Evolutionary conservation across 2,329 filamentous ascomycete genomes (phyloP), one percentile per base, ranked within the genome.

Genomic region (Emericellopsis cladophorae): DNA sequence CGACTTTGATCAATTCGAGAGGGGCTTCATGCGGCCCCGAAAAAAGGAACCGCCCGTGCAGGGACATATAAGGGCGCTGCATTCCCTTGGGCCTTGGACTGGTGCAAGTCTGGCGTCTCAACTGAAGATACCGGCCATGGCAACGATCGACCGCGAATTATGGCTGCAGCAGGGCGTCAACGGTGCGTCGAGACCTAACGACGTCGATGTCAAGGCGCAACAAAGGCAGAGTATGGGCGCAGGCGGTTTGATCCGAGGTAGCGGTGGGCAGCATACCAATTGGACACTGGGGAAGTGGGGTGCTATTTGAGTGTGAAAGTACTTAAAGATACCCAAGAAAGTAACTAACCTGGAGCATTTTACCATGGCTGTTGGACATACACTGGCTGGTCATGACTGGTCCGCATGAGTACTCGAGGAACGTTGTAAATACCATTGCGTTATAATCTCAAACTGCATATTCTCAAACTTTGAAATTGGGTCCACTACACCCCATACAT

Each of bases 1-100:
- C 0, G 49, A 51, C 15, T 14, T 29, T 12, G 59, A 61, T 31
- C 49, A 51, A 1, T 56, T 63, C 24, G 61, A 61, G 36, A 58
- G 58, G 34, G 64, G 63, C 44, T 51, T 64, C 15, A 48, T 48
- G 21, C 53, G 59, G 12, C 54, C 60, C 31, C 52, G 59, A 12
- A 56, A 56, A 1, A 49, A 63, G 50, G 49, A 62, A 49, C 40
- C 16, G n/a, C 34, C 24, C 7, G 53, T 76, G 2, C 72, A 75
- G 32, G 81, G 81, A 2, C 61, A 67, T 23, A 62, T 88, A 32
- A 70, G 84, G 22, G 79, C 72, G 3, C 62, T 87, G 2, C 77
- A 84, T 45, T 79, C 79, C 1, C 60, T 89, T 2, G 84, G 84
- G 0, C 65, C 83, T 2, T 90, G 84, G 83, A 72, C 74, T 16